A percentile compares a stretch with the other conserved stretches of the same genome.
phyloP scores from a whole-genome alignment of 345 rosid genomes.

The Moricandia moricandioides region DNA sequence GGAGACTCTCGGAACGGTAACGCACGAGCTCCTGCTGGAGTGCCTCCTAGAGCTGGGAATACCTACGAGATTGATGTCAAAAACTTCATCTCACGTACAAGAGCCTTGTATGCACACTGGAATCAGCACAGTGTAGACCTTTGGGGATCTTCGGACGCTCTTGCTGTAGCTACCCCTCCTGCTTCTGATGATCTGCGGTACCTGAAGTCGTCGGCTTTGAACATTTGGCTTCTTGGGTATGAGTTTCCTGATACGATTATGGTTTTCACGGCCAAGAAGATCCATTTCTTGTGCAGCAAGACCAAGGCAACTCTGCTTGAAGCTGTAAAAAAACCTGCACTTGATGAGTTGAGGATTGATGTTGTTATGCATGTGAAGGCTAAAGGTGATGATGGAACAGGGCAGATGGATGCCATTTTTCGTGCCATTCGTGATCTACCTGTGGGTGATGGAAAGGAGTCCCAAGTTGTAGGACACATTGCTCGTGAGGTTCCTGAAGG shows the following conservation, averaged over 20 bases:
- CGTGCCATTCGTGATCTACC: constrained; percentile 52
- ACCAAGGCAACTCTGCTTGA: constrained; percentile 75
- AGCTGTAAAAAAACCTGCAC: constrained; percentile 62
- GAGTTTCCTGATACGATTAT: constrained; percentile 95
- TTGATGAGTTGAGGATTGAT: constrained; percentile 58
- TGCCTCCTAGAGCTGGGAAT: constrained; percentile 40
- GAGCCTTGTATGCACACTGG: constrained; percentile 70
- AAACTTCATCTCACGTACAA: constrained; percentile 58
- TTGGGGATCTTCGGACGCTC: constrained; percentile 69
- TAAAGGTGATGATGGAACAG: constrained; percentile 68
- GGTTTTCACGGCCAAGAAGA: constrained; percentile 72
- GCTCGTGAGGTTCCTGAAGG: constrained; percentile 85
- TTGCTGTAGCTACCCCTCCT: constrained; percentile 79
- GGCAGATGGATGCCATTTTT: constrained; percentile 63
- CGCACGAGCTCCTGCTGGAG: constrained; percentile 47
- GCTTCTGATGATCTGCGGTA: constrained; percentile 82
- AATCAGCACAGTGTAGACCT: constrained; percentile 48
- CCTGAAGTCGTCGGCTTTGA: constrained; percentile 81
- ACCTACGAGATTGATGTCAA: constrained; percentile 57
- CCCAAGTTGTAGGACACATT: constrained; percentile 63
- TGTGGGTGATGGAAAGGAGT: constrained; percentile 40
- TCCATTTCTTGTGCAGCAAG: constrained; percentile 78
- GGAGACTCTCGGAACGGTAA: constrained; percentile 60
- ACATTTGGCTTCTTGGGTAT: constrained; percentile 85
- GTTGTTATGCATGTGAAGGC: constrained; percentile 67